Percentiles rank a stretch among this genome's conserved stretches.
Evolutionary conservation across 1,284 basidiomycete species (phyloP).

Genomic region (Lentinus polychrous): DNA sequence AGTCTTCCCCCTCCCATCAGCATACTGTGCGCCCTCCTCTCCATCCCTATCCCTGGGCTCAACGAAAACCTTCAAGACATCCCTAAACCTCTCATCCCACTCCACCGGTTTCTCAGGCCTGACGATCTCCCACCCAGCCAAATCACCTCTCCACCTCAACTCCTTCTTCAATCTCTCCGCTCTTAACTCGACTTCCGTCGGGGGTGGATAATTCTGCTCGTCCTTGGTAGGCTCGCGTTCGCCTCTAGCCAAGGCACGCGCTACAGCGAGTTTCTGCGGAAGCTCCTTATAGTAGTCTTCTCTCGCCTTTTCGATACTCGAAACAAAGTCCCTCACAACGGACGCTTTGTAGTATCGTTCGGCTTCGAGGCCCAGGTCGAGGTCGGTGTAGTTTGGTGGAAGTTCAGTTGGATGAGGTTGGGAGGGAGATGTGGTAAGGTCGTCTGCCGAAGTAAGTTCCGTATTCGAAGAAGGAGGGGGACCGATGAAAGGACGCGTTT

Average conservation of each 20-base stretch:
- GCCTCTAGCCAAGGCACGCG: constrained; percentile 72
- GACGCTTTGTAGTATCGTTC: constrained; percentile 71
- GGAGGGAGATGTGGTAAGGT: constrained; percentile 16
- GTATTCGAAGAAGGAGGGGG: constrained; percentile 24
- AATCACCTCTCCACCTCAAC: constrained; percentile 71
- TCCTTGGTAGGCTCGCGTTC: constrained; percentile 82
- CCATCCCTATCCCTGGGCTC: constrained; percentile 23
- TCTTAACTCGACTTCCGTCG: constrained; percentile 81
- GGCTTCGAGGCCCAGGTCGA: constrained; percentile 66
- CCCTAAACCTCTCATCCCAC: constrained; percentile 75
- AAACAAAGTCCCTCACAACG: constrained; percentile 47
- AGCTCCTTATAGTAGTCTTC: constrained; percentile 77
- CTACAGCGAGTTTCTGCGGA: constrained; percentile 60
- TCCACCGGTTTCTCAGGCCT: constrained; percentile 52
- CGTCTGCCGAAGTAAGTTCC: constrained; percentile 10
- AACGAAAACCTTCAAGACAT: constrained; percentile 60
- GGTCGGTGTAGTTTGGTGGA: constrained; percentile 38
- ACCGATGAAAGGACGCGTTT: constrained; percentile 58
- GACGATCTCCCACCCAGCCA: constrained; percentile 75
- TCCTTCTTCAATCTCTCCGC: constrained; percentile 85
- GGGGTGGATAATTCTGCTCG: constrained; percentile 76
- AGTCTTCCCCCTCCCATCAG: too few species aligned
- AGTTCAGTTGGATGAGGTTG: constrained; percentile 19
- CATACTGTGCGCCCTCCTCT: too few species aligned
- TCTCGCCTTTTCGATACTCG: constrained; percentile 63